Evolutionary conservation across 768 basidiomycete species (phyloP).

Genomic region (Leccinum truebloodii): DNA sequence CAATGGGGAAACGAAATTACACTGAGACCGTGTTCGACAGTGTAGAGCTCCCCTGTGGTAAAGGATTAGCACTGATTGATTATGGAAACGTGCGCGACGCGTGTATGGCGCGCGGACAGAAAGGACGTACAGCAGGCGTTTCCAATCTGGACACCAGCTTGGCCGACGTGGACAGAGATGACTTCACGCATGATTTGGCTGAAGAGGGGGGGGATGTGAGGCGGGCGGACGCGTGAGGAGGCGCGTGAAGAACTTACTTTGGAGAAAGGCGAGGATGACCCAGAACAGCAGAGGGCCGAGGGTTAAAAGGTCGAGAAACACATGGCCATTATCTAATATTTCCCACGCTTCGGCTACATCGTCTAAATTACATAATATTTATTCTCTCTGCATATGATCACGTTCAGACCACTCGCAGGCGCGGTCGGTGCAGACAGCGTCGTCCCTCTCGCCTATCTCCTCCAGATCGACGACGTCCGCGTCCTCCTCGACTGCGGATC

Average conservation of each 20-base stretch:
- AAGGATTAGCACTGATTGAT: slow-evolving; percentile 19
- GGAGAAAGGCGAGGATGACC: slow-evolving; percentile 31
- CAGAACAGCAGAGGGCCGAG: slow-evolving; percentile 35
- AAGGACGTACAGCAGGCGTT: slow-evolving; percentile 93
- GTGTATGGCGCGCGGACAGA: slow-evolving; percentile 6
- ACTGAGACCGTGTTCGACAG: slow-evolving; percentile 96
- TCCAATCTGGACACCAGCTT: slow-evolving; percentile 97
- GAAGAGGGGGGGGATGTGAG: neutral
- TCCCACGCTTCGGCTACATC: slow-evolving; percentile 27
- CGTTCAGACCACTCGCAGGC: slow-evolving; percentile 89
- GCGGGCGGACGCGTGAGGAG: slow-evolving; percentile 23
- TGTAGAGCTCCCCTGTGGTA: slow-evolving; percentile 92
- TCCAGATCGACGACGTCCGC: slow-evolving; percentile 91
- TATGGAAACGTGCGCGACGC: slow-evolving; percentile 12
- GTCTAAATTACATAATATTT: slow-evolving; percentile 6
- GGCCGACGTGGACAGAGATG: slow-evolving; percentile 97
- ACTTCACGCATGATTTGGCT: slow-evolving; percentile 82
- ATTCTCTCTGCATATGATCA: slow-evolving; percentile 65
- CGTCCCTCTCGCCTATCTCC: slow-evolving; percentile 76
- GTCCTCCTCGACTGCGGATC: slow-evolving; percentile 96
- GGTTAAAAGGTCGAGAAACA: slow-evolving; percentile 42
- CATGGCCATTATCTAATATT: slow-evolving; percentile 35
- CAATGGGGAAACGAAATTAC: slow-evolving; percentile 43
- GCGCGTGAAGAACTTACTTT: slow-evolving; percentile 33
- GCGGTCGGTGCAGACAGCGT: slow-evolving; percentile 67